Conservation (phyloP, 805 yeast genomes). For the Kodamaea sagamina region DNA sequence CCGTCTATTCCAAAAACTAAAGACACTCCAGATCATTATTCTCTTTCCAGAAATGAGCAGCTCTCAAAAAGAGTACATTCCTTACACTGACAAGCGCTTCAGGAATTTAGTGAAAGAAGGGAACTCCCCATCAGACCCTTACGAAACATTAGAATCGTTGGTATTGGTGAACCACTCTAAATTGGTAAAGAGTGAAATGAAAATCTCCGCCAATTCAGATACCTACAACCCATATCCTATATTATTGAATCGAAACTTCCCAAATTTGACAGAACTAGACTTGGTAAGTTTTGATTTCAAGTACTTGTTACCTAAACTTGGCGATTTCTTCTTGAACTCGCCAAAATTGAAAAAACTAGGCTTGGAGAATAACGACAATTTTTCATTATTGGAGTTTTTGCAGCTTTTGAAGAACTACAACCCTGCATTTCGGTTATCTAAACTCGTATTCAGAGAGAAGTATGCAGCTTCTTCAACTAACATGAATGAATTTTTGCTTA, state of each 20-base stretch:
- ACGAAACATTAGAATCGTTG: too few relatives aligned
- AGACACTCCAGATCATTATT: constrained; percentile 25
- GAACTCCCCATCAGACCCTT: neutral
- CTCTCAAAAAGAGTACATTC: constrained; percentile 20
- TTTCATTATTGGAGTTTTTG: constrained; percentile 30
- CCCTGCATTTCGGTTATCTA: constrained; percentile 28
- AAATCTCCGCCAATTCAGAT: constrained; percentile 14
- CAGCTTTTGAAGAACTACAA: constrained; percentile 30
- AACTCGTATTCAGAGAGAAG: constrained; percentile 35
- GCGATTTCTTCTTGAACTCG: constrained; percentile 25
- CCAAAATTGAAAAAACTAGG: constrained; percentile 23
- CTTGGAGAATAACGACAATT: constrained; percentile 36
- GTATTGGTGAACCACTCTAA: constrained; percentile 28
- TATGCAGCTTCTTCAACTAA: constrained; percentile 22
- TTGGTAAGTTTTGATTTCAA: constrained; percentile 36
- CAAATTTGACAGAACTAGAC: constrained; percentile 26
- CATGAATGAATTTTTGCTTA: constrained; percentile 27
- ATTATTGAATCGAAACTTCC: constrained; percentile 23
- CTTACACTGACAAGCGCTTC: constrained; percentile 19
- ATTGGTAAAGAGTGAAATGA: constrained; percentile 17
- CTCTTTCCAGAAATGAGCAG: constrained; percentile 22
- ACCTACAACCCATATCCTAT: constrained; percentile 30
- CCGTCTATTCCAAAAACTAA: constrained; percentile 26
- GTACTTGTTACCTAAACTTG: constrained; percentile 28
- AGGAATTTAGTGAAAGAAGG: constrained; percentile 6